Percentiles rank a stretch among this genome's conserved stretches.
phyloP scores from a whole-genome alignment of 768 basidiomycete genomes.

The Suillus americanus region DNA sequence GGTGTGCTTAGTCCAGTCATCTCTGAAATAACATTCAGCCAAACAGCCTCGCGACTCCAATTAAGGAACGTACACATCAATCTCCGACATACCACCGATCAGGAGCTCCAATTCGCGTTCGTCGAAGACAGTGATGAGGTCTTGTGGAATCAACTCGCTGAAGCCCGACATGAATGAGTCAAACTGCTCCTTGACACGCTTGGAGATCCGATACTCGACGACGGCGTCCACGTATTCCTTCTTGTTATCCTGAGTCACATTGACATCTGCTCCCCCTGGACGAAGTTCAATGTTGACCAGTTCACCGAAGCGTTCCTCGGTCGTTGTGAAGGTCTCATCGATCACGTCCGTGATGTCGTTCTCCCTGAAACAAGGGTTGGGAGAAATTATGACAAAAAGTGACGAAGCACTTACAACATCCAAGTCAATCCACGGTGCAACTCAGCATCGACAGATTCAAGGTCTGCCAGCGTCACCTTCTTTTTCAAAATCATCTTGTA shows the following conservation, averaged over 20 bases:
- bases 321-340: constrained; percentile 96
- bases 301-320: constrained; percentile 97
- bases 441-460: constrained; percentile 97
- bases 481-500: constrained; percentile 99
- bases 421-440: constrained; percentile 93
- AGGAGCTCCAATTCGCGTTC: constrained; percentile 96
- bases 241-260: constrained; percentile 98
- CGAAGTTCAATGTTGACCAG: constrained; percentile 96
- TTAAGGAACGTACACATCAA: constrained; percentile 78
- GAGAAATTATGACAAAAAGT: constrained; percentile 2
- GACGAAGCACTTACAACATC: constrained; percentile 80
- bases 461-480: constrained; percentile 89
- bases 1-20: constrained; percentile 99
- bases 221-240: constrained; percentile 95
- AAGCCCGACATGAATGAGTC: constrained; percentile 99
- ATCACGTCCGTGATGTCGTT: constrained; percentile 98
- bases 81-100: constrained; percentile 99
- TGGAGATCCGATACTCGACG: constrained; percentile 96
- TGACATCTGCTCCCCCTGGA: constrained; percentile 79
- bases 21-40: constrained; percentile 42
- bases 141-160: constrained; percentile 98
- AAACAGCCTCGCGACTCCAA: background rate
- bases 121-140: constrained; percentile 97
- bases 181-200: constrained; percentile 97
- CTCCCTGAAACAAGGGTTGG: constrained; percentile 54